Evolutionary conservation across 1,284 basidiomycete species (phyloP).

Genomic region (Athelia psychrophila): DNA sequence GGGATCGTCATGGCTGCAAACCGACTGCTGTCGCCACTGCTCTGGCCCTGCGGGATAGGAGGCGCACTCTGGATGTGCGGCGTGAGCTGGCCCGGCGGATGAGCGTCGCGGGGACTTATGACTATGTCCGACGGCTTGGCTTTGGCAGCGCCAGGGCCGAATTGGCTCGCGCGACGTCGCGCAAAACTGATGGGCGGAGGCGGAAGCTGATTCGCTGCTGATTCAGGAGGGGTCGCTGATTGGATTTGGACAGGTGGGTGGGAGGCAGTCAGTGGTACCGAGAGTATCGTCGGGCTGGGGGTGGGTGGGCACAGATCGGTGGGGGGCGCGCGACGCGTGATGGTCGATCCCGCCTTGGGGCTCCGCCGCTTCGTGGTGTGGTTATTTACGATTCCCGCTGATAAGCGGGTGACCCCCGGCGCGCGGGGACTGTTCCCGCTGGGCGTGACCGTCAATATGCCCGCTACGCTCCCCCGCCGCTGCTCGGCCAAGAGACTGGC

Average conservation of each 20-base stretch:
- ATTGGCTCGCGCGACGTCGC: conserved; percentile 59
- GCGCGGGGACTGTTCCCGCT: neutral
- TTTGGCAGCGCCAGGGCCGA: conserved; percentile 43
- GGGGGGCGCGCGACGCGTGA: conserved; percentile 23
- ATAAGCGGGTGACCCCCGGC: neutral
- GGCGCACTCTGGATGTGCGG: conserved; percentile 74
- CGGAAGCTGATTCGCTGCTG: conserved; percentile 35
- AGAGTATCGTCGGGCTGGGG: neutral
- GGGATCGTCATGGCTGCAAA: conserved; percentile 60
- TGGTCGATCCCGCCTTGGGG: conserved; percentile 24
- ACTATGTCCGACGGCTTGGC: conserved; percentile 76
- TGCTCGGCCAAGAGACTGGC: conserved; percentile 38
- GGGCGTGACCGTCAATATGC: conserved; percentile 19
- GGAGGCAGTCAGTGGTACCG: neutral
- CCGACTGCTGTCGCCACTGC: conserved; percentile 20
- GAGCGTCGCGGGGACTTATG: conserved; percentile 63
- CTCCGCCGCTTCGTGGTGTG: conserved; percentile 25
- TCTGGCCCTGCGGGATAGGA: conserved; percentile 46
- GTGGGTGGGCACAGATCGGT: conserved; percentile 10
- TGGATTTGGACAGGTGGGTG: neutral
- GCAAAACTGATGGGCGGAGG: conserved; percentile 74
- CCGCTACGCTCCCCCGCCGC: conserved; percentile 55
- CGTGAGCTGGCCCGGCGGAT: conserved; percentile 50
- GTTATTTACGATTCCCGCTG: neutral
- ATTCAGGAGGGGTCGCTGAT: neutral